A percentile compares a stretch with the other conserved stretches of the same genome.
Conservation (phyloP, 2,329 filamentous ascomycete genomes). For the Xylariaceae sp. region DNA sequence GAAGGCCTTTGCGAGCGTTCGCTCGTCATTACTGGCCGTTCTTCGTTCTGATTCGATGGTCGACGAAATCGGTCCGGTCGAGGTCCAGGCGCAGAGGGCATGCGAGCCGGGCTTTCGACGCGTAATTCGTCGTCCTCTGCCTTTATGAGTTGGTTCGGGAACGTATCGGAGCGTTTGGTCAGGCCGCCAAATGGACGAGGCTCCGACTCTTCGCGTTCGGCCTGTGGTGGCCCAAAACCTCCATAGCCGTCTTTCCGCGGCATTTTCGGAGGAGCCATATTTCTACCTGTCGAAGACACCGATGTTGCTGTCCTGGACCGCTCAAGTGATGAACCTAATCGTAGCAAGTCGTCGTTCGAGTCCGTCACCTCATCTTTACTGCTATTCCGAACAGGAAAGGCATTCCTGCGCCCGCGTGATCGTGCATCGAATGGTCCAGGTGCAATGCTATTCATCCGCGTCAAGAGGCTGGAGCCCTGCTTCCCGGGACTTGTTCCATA, state of each 20-base stretch:
- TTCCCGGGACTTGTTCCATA: constrained; percentile 48
- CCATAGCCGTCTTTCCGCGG: constrained; percentile 54
- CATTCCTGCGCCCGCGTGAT: constrained; percentile 32
- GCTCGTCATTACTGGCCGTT: constrained; percentile 21
- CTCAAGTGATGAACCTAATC: constrained; percentile 21
- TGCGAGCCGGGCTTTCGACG: constrained; percentile 40
- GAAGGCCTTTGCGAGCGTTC: constrained; percentile 37
- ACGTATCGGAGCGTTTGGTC: constrained; percentile 49
- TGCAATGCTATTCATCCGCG: constrained; percentile 62
- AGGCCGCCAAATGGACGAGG: constrained; percentile 36
- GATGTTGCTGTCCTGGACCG: constrained; percentile 30
- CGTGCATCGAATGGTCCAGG: constrained; percentile 61
- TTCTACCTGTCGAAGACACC: constrained; percentile 31
- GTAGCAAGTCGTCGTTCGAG: constrained; percentile 21
- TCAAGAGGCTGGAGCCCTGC: constrained; percentile 43
- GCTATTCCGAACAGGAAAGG: constrained; percentile 32
- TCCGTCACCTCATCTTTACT: constrained; percentile 20
- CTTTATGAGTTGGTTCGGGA: constrained; percentile 38
- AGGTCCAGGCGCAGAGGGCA: constrained; percentile 45
- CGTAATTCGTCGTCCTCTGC: constrained; percentile 14
- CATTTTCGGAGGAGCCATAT: constrained; percentile 35
- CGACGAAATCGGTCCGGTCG: constrained; percentile 37
- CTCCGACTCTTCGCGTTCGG: constrained; percentile 35
- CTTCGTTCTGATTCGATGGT: constrained; percentile 22
- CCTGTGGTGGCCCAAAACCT: constrained; percentile 50